Evolutionary conservation across 2,329 filamentous ascomycete species (phyloP).

Genomic region (Chaetomiaceae sp.): DNA sequence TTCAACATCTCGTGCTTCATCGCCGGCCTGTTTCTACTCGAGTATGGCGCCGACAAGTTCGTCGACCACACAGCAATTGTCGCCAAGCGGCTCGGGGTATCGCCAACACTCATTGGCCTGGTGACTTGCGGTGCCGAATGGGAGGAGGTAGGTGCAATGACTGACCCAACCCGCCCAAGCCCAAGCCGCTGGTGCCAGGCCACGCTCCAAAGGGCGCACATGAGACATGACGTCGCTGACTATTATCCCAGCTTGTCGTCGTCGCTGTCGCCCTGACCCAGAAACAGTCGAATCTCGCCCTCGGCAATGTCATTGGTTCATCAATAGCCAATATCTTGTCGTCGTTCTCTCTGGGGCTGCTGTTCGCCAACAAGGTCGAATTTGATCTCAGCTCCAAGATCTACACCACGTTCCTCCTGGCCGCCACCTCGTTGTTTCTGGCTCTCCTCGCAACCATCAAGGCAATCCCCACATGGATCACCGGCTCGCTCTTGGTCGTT

Average conservation of each 20-base stretch:
- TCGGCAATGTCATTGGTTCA: slow-evolving; percentile 49
- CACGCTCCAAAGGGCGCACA: too few relatives aligned
- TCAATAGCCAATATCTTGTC: slow-evolving; percentile 49
- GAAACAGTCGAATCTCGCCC: slow-evolving; percentile 40
- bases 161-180: too few relatives aligned
- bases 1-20: slow-evolving; percentile 41
- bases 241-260: slow-evolving; percentile 39
- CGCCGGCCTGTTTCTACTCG: slow-evolving; percentile 43
- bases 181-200: too few relatives aligned
- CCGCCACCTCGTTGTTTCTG: slow-evolving; percentile 37
- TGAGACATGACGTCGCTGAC: background rate
- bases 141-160: slow-evolving; percentile 41
- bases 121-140: slow-evolving; percentile 50
- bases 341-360: slow-evolving; percentile 47
- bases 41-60: slow-evolving; percentile 48
- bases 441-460: slow-evolving; percentile 31
- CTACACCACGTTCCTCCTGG: slow-evolving; percentile 39
- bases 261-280: slow-evolving; percentile 42
- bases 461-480: slow-evolving; percentile 30
- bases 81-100: slow-evolving; percentile 39
- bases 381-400: slow-evolving; percentile 45
- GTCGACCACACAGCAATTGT: slow-evolving; percentile 46
- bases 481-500: slow-evolving; percentile 37
- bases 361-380: slow-evolving; percentile 33
- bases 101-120: slow-evolving; percentile 44